A percentile compares a stretch with the other conserved stretches of the same genome.
Conservation (phyloP, 1,284 basidiomycete species). For the Schizophyllum amplum region DNA sequence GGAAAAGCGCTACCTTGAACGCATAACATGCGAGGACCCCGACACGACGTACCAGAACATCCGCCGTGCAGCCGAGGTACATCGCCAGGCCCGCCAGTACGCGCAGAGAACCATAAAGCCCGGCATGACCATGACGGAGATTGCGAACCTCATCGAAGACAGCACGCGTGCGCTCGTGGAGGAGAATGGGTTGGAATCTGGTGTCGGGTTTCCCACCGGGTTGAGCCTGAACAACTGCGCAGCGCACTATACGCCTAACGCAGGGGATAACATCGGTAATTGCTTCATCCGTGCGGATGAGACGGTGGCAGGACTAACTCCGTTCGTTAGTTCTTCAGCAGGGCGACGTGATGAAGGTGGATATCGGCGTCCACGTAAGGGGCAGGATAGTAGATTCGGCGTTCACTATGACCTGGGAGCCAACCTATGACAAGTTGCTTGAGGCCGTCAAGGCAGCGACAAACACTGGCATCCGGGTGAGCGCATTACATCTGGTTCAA, state of each 20-base stretch:
- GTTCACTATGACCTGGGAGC: constrained; percentile 89
- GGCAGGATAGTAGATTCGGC: constrained; percentile 94
- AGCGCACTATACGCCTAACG: constrained; percentile 96
- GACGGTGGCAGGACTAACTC: too few species aligned
- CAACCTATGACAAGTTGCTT: constrained; percentile 83
- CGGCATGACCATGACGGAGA: constrained; percentile 93
- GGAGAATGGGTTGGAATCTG: constrained; percentile 78
- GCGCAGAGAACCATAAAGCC: constrained; percentile 83
- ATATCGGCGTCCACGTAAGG: constrained; percentile 95
- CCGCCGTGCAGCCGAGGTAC: constrained; percentile 91
- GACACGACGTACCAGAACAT: constrained; percentile 83
- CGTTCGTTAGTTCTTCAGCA: constrained; percentile 78
- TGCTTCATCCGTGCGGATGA: too few species aligned
- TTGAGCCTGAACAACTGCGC: constrained; percentile 92
- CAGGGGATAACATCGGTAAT: constrained; percentile 83
- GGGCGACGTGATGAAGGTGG: constrained; percentile 92
- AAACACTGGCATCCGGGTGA: constrained; percentile 78
- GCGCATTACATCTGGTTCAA: background rate
- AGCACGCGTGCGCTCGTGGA: constrained; percentile 88
- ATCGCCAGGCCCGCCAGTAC: constrained; percentile 84
- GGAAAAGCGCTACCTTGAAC: constrained; percentile 84
- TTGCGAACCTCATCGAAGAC: constrained; percentile 91
- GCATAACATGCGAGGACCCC: constrained; percentile 69
- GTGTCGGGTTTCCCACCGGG: constrained; percentile 97
- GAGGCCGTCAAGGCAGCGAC: constrained; percentile 94